These are phyloP conservation scores for Cryptosporidium bovis DNA, from an alignment of 169 alveolate genomes.

Conservation along the genomic window DNA sequence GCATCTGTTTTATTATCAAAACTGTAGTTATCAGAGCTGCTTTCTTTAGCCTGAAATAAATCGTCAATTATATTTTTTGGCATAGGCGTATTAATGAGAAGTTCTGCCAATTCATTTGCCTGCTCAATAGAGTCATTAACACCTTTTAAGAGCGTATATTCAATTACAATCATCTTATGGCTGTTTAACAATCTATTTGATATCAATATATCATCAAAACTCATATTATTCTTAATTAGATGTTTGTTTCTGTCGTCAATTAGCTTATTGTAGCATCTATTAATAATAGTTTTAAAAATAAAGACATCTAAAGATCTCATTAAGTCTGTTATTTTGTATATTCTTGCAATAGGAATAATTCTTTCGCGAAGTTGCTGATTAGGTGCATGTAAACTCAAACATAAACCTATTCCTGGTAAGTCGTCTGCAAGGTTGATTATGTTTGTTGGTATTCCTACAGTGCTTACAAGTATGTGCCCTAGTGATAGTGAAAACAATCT, in stretches of 20 bases:
- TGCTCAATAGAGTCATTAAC: constrained; percentile 75
- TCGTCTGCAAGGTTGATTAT: constrained; percentile 76
- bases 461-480: constrained; percentile 73
- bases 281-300: constrained; percentile 42
- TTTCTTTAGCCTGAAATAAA: constrained; percentile 10
- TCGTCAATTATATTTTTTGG: constrained; percentile 36
- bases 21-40: neutral
- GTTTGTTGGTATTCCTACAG: constrained; percentile 78
- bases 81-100: constrained; percentile 56
- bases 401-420: constrained; percentile 77
- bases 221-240: neutral
- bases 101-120: constrained; percentile 77
- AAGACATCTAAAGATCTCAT: constrained; percentile 71
- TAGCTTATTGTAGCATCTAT: constrained; percentile 25
- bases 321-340: constrained; percentile 71
- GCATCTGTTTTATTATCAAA: neutral
- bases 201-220: constrained; percentile 31
- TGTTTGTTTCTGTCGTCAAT: constrained; percentile 31
- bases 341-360: constrained; percentile 75
- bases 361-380: constrained; percentile 74
- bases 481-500: constrained; percentile 55
- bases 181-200: constrained; percentile 23
- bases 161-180: constrained; percentile 74
- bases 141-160: constrained; percentile 75
- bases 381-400: constrained; percentile 80